Base-by-base conservation (phyloP, 345 rosid genomes). In the Streptanthus diversifolius region DNA sequence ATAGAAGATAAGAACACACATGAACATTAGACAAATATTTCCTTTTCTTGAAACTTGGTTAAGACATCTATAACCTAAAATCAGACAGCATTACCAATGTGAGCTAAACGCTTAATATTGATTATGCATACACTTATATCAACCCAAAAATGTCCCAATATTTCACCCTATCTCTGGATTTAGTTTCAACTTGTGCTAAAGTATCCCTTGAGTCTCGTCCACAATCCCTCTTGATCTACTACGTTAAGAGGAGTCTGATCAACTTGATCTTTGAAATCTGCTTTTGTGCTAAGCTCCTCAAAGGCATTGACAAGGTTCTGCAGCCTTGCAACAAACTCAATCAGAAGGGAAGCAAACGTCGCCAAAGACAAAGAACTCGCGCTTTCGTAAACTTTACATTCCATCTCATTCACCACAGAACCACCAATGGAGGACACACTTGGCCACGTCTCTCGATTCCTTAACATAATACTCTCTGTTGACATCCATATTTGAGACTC, bases 251-350 rank as follows among this genome's bases (percentile, higher is more conserved):
- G 70, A 36, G 39, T 51, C 1, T 71, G 82, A 15, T 81, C 85
- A 40, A 47, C 56, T 1, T 73, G 82, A 19, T 81, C 88, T 78
- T 78, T 79, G 59, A 91, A 91, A 21, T 79, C 78, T 27, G 92
- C 97, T 65, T 74, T 84, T 74, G 81, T 85, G 58, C 92, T 79
- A 7, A 91, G 89, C 73, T 87, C 90, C 77, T 86, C 55, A 65
- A 85, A 89, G 14, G 82, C 86, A 3, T 80, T 86, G 27, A 83
- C 88, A 27, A 91, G 78, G 24, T 89, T 89, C 67, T 87, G 90
- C 8, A 89, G 87, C 86, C 97, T 87, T 1, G 97, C 97, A 13
- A 85, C 96, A 70, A 91, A 91, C 81, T 91, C 96, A 48, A 91
- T 86, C 69, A 89, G 67, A 70, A 92, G 86, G 3, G 93, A 89